phyloP scores from a whole-genome alignment of 2,329 filamentous ascomycete genomes.

The Alternaria brassicae region DNA sequence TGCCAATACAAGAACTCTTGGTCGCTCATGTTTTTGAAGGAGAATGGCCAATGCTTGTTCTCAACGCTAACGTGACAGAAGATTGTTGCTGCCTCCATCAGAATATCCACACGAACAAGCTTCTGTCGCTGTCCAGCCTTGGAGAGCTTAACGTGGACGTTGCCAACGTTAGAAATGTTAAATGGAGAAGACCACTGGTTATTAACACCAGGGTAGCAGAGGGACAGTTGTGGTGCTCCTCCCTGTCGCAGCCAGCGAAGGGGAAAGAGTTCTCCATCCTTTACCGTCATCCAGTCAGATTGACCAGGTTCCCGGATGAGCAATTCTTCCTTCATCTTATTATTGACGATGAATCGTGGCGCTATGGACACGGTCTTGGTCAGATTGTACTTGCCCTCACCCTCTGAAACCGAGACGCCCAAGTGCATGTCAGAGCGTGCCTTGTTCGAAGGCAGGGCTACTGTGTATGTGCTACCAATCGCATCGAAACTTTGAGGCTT shows the following conservation, averaged over 20 bases:
- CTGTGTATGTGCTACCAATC: conserved; percentile 90
- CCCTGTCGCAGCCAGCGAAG: conserved; percentile 88
- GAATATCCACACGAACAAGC: conserved; percentile 83
- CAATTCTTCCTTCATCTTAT: conserved; percentile 87
- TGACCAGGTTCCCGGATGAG: conserved; percentile 92
- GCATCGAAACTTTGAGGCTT: conserved; percentile 98
- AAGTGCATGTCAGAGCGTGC: conserved; percentile 85
- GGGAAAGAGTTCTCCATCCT: conserved; percentile 79
- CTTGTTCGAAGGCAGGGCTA: conserved; percentile 76
- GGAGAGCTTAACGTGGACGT: conserved; percentile 90
- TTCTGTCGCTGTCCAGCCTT: conserved; percentile 89
- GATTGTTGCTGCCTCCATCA: conserved; percentile 92
- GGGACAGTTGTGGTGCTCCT: conserved; percentile 83
- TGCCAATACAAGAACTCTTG: conserved; percentile 97
- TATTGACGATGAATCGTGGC: conserved; percentile 91
- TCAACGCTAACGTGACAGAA: conserved; percentile 92
- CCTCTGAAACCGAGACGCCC: conserved; percentile 86
- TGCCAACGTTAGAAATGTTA: conserved; percentile 94
- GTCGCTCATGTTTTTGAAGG: conserved; percentile 97
- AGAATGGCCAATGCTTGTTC: conserved; percentile 96
- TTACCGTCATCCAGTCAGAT: conserved; percentile 80
- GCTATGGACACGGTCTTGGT: conserved; percentile 94
- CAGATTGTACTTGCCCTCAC: conserved; percentile 97
- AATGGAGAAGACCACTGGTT: conserved; percentile 98
- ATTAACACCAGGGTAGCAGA: conserved; percentile 92